Conservation (phyloP, 306 rosid genomes). For the Citrullus colocynthis region DNA sequence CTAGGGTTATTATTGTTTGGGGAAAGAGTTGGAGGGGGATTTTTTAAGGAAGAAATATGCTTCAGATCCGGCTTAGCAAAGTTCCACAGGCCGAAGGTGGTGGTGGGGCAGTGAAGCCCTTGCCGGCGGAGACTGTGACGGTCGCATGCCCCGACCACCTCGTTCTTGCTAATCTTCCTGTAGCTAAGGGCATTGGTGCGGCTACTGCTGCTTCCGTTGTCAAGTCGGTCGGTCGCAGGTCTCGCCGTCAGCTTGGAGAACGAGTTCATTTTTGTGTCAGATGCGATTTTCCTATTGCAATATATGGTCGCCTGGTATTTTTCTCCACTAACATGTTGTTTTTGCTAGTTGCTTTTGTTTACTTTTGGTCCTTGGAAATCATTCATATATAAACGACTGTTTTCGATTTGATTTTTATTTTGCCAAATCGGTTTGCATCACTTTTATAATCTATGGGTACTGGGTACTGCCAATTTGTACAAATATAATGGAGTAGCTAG, state of each 20-base stretch:
- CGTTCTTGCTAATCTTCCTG: slow-evolving; percentile 92
- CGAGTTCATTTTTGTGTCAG: slow-evolving; percentile 95
- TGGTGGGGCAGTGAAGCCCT: slow-evolving; percentile 38
- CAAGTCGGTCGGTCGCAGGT: slow-evolving; percentile 77
- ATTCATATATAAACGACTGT: not conserved
- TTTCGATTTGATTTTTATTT: not conserved
- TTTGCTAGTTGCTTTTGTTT: not conserved
- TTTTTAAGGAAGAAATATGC: slow-evolving; percentile 32
- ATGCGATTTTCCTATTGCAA: slow-evolving; percentile 83
- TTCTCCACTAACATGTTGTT: not conserved
- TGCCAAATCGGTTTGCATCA: not conserved
- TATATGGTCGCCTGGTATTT: slow-evolving; percentile 81
- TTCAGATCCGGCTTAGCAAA: slow-evolving; percentile 89
- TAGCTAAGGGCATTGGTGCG: slow-evolving; percentile 88
- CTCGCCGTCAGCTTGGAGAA: slow-evolving; percentile 97
- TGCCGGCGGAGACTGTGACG: slow-evolving; percentile 60
- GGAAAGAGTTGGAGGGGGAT: not conserved
- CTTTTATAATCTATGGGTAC: not conserved
- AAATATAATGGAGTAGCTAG: not conserved
- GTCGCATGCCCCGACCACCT: slow-evolving; percentile 99
- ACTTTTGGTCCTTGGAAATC: not conserved
- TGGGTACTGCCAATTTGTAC: not conserved
- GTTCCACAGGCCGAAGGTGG: slow-evolving; percentile 50
- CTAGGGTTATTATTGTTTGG: not conserved
- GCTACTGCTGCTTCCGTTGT: slow-evolving; percentile 55